Base-by-base conservation (phyloP, 768 basidiomycete species). In the Leccinum fibrillosum region DNA sequence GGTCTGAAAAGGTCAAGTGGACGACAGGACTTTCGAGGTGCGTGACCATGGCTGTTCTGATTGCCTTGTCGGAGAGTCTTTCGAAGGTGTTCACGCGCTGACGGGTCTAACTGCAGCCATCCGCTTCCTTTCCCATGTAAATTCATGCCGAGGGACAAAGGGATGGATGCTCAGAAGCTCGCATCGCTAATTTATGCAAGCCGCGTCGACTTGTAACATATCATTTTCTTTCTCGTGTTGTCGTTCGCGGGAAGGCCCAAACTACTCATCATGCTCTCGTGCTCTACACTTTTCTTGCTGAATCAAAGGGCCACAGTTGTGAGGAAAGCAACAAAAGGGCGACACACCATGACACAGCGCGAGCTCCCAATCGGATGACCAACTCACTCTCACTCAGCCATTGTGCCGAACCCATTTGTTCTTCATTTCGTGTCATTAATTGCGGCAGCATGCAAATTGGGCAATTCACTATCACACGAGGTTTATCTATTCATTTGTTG, bases 121-220 rank as follows among this genome's bases (percentile, higher is more conserved):
- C 45, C 45, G 19, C 23, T 23, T 19, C 45, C 45, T 19, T 47
- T 47, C 21, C 45, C 47, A 3, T 48, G 47, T 17, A 26, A 13
- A 13, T 23, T 48, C 23, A 17, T 48, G 59, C 42, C 42, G n/a
- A 42, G 42, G 42, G 42, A 42, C 10, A n/a, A 39, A 39, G 37
- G 37, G 37, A 39, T 62, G 66, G 56, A 67, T 45, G 3, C 47
- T 21, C 54, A 48, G 25, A 67, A 52, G 30, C 47, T 66, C 1
- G 56, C 54, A 0, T 64, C 63, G 1, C 21, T 66, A 48, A 55
- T 64, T 7, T 48, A 51, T 35, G 57, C 59, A 2, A 62, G 62
- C 5, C 52, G 52, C 3, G 8, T 34, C 12, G 57, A 58, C 8
- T 47, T 56, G 48, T 63, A 54, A 60, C 19, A 13, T 21, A 2